phyloP scores from a whole-genome alignment of 805 yeast genomes.

The Pichia kluyveri region DNA sequence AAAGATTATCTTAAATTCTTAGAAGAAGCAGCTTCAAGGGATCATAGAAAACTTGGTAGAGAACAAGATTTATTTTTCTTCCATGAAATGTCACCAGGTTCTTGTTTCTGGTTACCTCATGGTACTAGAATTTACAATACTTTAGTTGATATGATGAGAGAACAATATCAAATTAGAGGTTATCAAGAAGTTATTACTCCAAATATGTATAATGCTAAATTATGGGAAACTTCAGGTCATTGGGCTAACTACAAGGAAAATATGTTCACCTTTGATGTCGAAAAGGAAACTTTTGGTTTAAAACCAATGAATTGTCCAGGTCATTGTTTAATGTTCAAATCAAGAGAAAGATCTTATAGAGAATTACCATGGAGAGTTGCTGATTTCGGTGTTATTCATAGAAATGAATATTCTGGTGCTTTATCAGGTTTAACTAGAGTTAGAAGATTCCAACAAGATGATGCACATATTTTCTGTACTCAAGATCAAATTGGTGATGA shows the following conservation, averaged over 20 bases:
- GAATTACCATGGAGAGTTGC: slow-evolving; percentile 99
- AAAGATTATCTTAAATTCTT: slow-evolving; percentile 89
- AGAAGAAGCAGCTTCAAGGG: slow-evolving; percentile 93
- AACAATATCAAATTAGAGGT: slow-evolving; percentile 86
- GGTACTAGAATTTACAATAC: slow-evolving; percentile 96
- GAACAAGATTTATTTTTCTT: slow-evolving; percentile 95
- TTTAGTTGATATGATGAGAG: slow-evolving; percentile 67
- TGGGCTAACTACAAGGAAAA: slow-evolving; percentile 97
- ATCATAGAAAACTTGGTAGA: slow-evolving; percentile 91
- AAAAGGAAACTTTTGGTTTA: slow-evolving; percentile 88
- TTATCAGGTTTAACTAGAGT: slow-evolving; percentile 92
- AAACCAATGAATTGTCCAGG: slow-evolving; percentile 73
- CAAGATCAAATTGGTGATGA: slow-evolving; percentile 84
- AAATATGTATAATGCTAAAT: slow-evolving; percentile 93
- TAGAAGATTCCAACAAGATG: slow-evolving; percentile 98
- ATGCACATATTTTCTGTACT: slow-evolving; percentile 95
- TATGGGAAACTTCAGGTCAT: slow-evolving; percentile 99
- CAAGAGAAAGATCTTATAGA: slow-evolving; percentile 90
- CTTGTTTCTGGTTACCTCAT: slow-evolving; percentile 98
- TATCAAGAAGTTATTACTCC: slow-evolving; percentile 98
- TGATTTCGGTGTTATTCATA: slow-evolving; percentile 93
- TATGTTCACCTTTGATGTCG: slow-evolving; percentile 95
- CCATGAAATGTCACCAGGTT: slow-evolving; percentile 96
- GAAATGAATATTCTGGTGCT: slow-evolving; percentile 96
- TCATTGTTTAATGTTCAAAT: slow-evolving; percentile 86